A percentile compares a stretch with the other conserved stretches of the same genome.
These are phyloP conservation scores for Hypoxylon cercidicola DNA, from an alignment of 495 filamentous ascomycete genomes.

Conservation along the genomic window DNA sequence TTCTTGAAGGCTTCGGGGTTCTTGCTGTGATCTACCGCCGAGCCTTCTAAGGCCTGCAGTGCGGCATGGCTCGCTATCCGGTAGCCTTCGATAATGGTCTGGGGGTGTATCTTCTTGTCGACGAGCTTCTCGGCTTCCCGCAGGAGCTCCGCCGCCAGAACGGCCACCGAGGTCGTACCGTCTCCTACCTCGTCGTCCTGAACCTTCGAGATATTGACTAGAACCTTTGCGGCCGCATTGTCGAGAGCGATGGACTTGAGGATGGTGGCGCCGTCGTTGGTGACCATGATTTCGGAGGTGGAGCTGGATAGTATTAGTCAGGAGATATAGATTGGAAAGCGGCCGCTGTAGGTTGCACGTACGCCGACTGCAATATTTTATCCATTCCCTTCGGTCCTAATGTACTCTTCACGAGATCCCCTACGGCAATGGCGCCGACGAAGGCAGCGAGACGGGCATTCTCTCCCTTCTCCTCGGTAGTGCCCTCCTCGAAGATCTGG, in stretches of 20 bases:
- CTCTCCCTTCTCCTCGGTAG: slow-evolving; percentile 97
- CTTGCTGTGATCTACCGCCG: slow-evolving; percentile 88
- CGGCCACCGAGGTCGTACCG: slow-evolving; percentile 86
- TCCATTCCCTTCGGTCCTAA: slow-evolving; percentile 99
- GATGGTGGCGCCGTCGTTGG: slow-evolving; percentile 98
- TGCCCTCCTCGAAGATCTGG: slow-evolving; percentile 98
- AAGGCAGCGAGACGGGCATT: slow-evolving; percentile 98
- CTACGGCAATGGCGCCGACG: slow-evolving; percentile 96
- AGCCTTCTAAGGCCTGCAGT: slow-evolving; percentile 80
- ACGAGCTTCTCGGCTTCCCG: slow-evolving; percentile 97
- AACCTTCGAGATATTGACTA: slow-evolving; percentile 99
- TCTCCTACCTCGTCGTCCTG: slow-evolving; percentile 99
- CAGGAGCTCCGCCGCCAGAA: slow-evolving; percentile 92
- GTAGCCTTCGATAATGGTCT: slow-evolving; percentile 99
- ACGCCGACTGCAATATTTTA: slow-evolving; percentile 99
- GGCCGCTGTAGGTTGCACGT: slow-evolving; percentile 47
- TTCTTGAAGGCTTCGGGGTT: slow-evolving; percentile 84
- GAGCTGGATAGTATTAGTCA: slow-evolving; percentile 66
- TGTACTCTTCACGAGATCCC: slow-evolving; percentile 96
- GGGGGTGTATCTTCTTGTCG: slow-evolving; percentile 96
- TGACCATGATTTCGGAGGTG: slow-evolving; percentile 96
- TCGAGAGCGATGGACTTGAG: slow-evolving; percentile 98
- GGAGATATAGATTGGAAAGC: background rate
- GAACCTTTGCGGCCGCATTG: slow-evolving; percentile 95
- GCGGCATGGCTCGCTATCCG: slow-evolving; percentile 94